Percentiles rank a stretch among this genome's conserved stretches.
Evolutionary conservation across 2,329 filamentous ascomycete genomes (phyloP).

Genomic region (Arthrobotrys entomopaga): DNA sequence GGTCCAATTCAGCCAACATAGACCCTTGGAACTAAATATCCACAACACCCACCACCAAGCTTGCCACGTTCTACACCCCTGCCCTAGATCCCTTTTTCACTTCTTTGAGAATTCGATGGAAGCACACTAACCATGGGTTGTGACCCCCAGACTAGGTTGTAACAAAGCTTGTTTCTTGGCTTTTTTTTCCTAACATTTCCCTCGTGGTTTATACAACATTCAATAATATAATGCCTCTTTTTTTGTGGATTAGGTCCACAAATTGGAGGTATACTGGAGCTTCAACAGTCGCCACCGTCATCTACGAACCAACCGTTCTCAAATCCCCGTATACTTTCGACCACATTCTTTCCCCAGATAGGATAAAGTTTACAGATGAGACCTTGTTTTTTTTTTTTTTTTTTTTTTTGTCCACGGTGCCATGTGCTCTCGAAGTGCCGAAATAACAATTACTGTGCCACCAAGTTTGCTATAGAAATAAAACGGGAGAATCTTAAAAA

Average conservation of each 20-base stretch:
- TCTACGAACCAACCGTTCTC: conserved; percentile 5
- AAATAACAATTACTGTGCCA: background rate
- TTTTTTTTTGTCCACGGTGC: background rate
- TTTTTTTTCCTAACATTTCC: too few relatives aligned
- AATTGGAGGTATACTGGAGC: too few relatives aligned
- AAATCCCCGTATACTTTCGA: conserved; percentile 4
- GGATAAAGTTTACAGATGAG: too few relatives aligned
- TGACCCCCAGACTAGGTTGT: too few relatives aligned
- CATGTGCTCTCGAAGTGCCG: background rate
- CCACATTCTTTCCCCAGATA: background rate
- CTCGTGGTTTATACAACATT: too few relatives aligned
- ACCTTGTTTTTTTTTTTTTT: too few relatives aligned
- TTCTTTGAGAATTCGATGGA: conserved; percentile 29
- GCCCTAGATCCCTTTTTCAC: conserved; percentile 17
- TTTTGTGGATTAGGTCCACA: too few relatives aligned
- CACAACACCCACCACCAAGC: conserved; percentile 30
- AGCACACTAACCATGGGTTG: conserved; percentile 21
- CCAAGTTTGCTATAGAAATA: conserved; percentile 1
- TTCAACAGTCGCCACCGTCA: background rate
- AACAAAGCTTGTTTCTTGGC: conserved; percentile 29
- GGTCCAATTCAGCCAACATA: background rate
- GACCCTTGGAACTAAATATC: conserved; percentile 33
- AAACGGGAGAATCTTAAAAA: background rate
- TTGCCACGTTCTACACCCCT: conserved; percentile 51
- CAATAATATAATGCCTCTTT: too few relatives aligned